Base-by-base conservation (phyloP, 306 rosid species). In the Castanospermum australe region DNA sequence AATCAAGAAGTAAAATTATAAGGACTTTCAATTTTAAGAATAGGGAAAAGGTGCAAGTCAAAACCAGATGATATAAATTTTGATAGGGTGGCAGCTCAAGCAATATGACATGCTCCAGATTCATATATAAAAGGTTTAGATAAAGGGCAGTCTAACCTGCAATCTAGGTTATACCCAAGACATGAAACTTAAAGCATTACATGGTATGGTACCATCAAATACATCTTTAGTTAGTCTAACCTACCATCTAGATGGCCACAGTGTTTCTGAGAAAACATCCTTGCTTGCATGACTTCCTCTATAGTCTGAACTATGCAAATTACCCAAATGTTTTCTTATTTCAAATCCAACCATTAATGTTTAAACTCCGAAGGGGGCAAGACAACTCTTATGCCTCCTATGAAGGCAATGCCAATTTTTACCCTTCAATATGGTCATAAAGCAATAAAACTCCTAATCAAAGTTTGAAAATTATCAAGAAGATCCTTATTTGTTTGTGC, bases 191-290 rank as follows among this genome's bases (percentile, higher is more conserved):
- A 21, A 30, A 63, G 66, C 44, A 39, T 36, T 65, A 24, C 20
- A 25, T 4, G 21, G 20, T 57, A 25, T 4, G 21, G 20, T 57
- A 67, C 36, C 44, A 35, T 73, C 36, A 1, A 81, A 36, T 67
- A 75, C 42, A 56, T 44, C 51, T 12, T 57, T 24, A 21, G 25
- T 57, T 24, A 21, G 25, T 28, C 67, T 75, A 75, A 55, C 32
- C 73, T 54, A 66, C 55, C 60, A 79, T 24, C 55, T 14, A 48
- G 55, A 22, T 15, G 60, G 25, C 35, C 36, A 71, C 4, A 54
- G 33, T 79, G 32, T 39, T 60, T 59, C 20, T 48, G 33, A 60
- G 52, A 56, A 71, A 79, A 71, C 45, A 61, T n/a, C 35, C 41
- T 44, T 20, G 60, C 47, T 35, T 52, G 25, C 59, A 32, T 20